Base-by-base conservation (phyloP, 352 stramenopile genomes). In the Globisporangium paddicum region DNA sequence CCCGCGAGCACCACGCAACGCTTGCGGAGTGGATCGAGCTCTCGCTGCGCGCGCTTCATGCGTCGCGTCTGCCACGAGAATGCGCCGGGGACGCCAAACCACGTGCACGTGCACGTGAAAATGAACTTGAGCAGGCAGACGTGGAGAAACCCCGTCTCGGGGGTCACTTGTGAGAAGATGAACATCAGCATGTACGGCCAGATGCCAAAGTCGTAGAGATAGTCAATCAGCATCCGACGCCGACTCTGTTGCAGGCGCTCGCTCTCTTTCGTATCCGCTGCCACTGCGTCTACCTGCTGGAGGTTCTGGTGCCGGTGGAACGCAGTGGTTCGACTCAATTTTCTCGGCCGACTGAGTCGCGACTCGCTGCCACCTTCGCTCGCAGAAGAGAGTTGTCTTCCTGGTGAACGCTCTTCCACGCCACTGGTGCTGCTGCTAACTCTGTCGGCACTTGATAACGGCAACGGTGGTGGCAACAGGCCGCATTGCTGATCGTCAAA, bases 101-200 rank as follows among this genome's bases (percentile, higher is more conserved):
- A 90, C 18, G 83, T 89, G 57, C 77, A 89, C 3, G 55, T 66
- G 54, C 77, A 90, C 10, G 83, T 88, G 53, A 90, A 90, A 16
- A 80, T 18, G 45, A 89, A 77, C 71, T 93, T 93, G 60, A 87
- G 53, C 16, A 40, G 37, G 45, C 75, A 89, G 16, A 82, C 77
- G 14, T 66, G 68, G 7, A 87, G 52, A 23, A 89, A 71, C 25
- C 67, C 60, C 8, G 75, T 60, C 25, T 73, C 66, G 0, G 64
- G 40, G 2, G 75, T 76, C 19, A 79, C 53, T 40, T 76, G 67
- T 18, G 69, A 67, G 46, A 89, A 86, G 47, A 88, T 64, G 67
- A 78, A 66, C 30, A 80, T 57, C 40, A 89, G 59, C 38, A 90
- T 40, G 63, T 87, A 90, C 60, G 83, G 80, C 83, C 83, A 93